These are phyloP conservation scores for Hypoxylon sp. DNA, from an alignment of 2,329 filamentous ascomycete genomes.

Conservation along the genomic window DNA sequence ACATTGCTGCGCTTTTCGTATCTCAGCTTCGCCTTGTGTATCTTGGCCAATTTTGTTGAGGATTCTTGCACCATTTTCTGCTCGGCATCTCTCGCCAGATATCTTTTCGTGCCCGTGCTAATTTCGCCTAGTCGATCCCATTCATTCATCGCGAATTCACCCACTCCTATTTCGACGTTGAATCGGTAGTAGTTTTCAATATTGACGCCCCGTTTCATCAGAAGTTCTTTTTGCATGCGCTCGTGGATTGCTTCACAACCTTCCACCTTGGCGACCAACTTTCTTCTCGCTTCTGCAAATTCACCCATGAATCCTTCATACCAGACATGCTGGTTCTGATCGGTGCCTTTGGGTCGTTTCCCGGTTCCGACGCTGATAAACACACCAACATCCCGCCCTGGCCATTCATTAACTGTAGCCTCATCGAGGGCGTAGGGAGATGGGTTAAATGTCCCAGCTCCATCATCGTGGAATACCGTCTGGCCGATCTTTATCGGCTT, in stretches of 20 bases:
- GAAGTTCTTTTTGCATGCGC: slow-evolving; percentile 83
- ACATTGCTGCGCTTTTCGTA: slow-evolving; percentile 66
- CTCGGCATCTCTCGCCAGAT: slow-evolving; percentile 79
- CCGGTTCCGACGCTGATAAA: slow-evolving; percentile 97
- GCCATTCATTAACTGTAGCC: slow-evolving; percentile 93
- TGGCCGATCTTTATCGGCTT: slow-evolving; percentile 96
- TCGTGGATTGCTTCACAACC: slow-evolving; percentile 93
- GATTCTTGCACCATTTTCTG: slow-evolving; percentile 83
- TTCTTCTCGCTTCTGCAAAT: slow-evolving; percentile 88
- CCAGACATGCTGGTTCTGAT: slow-evolving; percentile 83
- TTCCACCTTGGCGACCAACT: slow-evolving; percentile 92
- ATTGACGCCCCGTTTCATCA: slow-evolving; percentile 82
- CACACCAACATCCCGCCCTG: slow-evolving; percentile 89
- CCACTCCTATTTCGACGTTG: slow-evolving; percentile 97
- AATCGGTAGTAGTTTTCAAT: slow-evolving; percentile 93
- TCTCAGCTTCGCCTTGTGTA: slow-evolving; percentile 80
- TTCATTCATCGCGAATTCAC: slow-evolving; percentile 99
- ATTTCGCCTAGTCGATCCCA: slow-evolving; percentile 96
- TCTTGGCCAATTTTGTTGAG: slow-evolving; percentile 84
- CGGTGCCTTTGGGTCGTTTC: slow-evolving; percentile 75
- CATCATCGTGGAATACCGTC: slow-evolving; percentile 93
- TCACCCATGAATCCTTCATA: slow-evolving; percentile 94
- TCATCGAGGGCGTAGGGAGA: slow-evolving; percentile 88
- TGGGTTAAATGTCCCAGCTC: slow-evolving; percentile 91
- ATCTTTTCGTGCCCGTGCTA: slow-evolving; percentile 89